Conservation (phyloP, 345 rosid genomes). For the Passiflora organensis region DNA sequence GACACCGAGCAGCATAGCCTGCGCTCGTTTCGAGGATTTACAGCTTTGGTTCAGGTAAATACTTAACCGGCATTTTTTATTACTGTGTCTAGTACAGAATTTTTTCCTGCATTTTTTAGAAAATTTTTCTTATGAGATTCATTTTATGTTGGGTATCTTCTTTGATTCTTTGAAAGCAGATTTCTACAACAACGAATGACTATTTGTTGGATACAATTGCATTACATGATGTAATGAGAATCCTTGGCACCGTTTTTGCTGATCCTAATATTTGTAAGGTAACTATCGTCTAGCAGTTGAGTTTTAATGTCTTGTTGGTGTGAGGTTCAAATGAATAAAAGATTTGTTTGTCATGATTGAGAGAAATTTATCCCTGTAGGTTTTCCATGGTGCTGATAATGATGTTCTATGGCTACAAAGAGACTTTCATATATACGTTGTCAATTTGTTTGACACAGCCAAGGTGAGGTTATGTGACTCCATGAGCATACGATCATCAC, state of each 20-base stretch:
- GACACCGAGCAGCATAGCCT: slow-evolving; percentile 95
- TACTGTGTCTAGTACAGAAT: background rate
- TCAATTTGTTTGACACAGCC: slow-evolving; percentile 89
- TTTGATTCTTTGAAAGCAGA: slow-evolving; percentile 30
- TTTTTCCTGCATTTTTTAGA: no score
- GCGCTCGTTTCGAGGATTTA: slow-evolving; percentile 78
- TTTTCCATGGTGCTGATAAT: slow-evolving; percentile 95
- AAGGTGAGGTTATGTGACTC: slow-evolving; percentile 45
- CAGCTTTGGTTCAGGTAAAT: slow-evolving; percentile 75
- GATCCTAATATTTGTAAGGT: slow-evolving; percentile 35
- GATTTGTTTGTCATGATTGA: no score
- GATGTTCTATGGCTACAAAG: slow-evolving; percentile 94
- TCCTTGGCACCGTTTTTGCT: slow-evolving; percentile 66
- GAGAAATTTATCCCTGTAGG: slow-evolving; percentile 42
- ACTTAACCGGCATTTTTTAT: background rate
- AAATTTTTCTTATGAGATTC: background rate
- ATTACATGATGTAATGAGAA: slow-evolving; percentile 67
- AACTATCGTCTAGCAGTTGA: no score
- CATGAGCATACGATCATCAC: background rate
- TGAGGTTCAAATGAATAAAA: no score
- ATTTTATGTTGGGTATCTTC: background rate
- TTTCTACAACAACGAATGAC: slow-evolving; percentile 58
- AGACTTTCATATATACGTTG: slow-evolving; percentile 88
- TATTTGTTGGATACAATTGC: slow-evolving; percentile 76
- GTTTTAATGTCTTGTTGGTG: no score